Conservation (phyloP, 1,139 yeast species). For the Suhomyces terraborum region DNA sequence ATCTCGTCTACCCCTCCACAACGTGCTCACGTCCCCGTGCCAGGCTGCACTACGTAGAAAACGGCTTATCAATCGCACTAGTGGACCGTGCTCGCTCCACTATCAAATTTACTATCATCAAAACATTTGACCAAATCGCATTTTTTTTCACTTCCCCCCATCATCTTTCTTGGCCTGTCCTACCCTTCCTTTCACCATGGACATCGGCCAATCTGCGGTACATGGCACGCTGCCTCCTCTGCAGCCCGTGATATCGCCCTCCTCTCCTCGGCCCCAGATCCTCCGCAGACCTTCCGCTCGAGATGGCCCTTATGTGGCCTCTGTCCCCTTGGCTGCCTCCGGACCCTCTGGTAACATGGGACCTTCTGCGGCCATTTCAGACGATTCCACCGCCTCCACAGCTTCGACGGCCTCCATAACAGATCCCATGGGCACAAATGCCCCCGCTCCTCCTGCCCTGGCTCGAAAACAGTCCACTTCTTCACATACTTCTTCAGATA, state of each 20-base stretch:
- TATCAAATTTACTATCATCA: slow-evolving; percentile 5
- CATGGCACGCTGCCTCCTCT: slow-evolving; percentile 1
- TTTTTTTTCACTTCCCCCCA: slow-evolving; percentile 4
- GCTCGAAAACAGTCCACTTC: slow-evolving; percentile 9
- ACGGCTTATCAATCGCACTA: slow-evolving; percentile 1
- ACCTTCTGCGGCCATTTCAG: background rate
- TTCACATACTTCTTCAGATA: slow-evolving; percentile 10
- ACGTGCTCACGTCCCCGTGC: slow-evolving; percentile 2
- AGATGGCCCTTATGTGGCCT: background rate
- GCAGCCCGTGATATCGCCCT: no score
- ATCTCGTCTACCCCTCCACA: background rate
- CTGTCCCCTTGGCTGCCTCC: background rate
- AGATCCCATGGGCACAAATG: no score
- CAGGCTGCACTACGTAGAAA: background rate
- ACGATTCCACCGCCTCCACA: background rate
- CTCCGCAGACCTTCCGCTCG: background rate
- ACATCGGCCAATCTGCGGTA: slow-evolving; percentile 5
- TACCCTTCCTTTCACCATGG: slow-evolving; percentile 5
- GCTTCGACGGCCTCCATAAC: no score
- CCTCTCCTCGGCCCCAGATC: background rate
- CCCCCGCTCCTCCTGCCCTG: background rate
- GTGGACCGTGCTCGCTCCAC: slow-evolving; percentile 1
- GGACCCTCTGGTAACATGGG: background rate
- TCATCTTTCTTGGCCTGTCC: background rate
- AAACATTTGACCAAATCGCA: slow-evolving; percentile 6